Conservation (phyloP, 495 filamentous ascomycete species). For the Penicillium herquei region DNA sequence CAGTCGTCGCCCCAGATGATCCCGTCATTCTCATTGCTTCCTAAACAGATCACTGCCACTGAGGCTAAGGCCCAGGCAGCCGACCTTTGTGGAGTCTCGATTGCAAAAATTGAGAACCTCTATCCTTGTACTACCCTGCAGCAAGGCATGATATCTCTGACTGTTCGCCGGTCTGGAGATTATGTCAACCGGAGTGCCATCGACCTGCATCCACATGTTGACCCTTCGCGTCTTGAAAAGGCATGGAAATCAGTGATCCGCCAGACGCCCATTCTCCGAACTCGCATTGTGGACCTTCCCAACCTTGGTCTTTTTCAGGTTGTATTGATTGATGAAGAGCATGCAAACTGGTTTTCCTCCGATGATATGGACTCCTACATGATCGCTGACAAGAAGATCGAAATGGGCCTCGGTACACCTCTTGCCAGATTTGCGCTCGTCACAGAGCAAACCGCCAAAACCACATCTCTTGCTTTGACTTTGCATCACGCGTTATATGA, state of each 20-base stretch:
- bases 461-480: neutral
- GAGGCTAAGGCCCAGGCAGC: neutral
- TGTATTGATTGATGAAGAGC: neutral
- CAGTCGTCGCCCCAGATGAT: no score
- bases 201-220: neutral
- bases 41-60: neutral
- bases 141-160: neutral
- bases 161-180: neutral
- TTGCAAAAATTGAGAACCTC: neutral
- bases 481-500: slow-evolving; percentile 1
- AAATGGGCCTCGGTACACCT: neutral
- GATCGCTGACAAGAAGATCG: neutral
- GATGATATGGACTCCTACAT: no score
- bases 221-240: neutral
- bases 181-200: neutral
- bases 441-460: neutral
- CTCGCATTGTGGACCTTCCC: neutral
- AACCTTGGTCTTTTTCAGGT: neutral
- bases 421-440: neutral
- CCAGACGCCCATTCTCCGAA: neutral
- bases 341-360: neutral
- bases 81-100: neutral
- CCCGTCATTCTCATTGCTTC: neutral
- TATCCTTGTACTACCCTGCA: neutral
- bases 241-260: neutral